These are phyloP conservation scores for Corylus americana DNA, from an alignment of 306 rosid genomes.

Conservation along the genomic window DNA sequence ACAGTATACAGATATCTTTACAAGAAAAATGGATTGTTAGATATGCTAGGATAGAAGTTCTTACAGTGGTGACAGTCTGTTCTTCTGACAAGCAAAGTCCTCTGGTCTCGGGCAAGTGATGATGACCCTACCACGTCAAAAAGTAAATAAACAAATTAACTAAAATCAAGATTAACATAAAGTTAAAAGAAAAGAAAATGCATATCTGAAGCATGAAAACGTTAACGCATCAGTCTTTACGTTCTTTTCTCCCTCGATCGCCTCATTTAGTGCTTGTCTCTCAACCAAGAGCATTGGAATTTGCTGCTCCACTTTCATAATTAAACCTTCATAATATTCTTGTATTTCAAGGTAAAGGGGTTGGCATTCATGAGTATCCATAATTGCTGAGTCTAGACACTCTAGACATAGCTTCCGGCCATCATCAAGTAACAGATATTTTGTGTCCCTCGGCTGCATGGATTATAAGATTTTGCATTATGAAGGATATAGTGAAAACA, in stretches of 20 bases:
- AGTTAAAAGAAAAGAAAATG: neutral
- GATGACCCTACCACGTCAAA: conserved; percentile 74
- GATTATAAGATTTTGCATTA: conserved; percentile 40
- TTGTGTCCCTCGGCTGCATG: conserved; percentile 79
- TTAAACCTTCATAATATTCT: conserved; percentile 89
- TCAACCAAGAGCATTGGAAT: conserved; percentile 99
- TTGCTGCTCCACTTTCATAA: conserved; percentile 98
- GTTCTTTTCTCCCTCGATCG: conserved; percentile 96
- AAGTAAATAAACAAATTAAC: neutral
- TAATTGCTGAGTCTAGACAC: conserved; percentile 92
- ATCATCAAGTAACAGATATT: conserved; percentile 85
- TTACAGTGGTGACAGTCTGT: conserved; percentile 85
- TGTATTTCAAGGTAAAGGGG: conserved; percentile 97
- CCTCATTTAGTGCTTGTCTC: conserved; percentile 97
- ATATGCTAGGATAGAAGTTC: conserved; percentile 29
- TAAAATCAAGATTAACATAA: conserved; percentile 11
- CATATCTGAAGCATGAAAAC: neutral
- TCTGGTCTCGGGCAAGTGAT: conserved; percentile 93
- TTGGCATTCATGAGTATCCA: conserved; percentile 98
- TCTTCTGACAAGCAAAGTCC: conserved; percentile 99
- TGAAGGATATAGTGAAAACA: conserved; percentile 8
- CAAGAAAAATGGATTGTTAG: conserved; percentile 11
- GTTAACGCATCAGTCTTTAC: conserved; percentile 34
- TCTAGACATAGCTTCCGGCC: conserved; percentile 93
- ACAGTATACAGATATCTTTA: conserved; percentile 5